Evolutionary conservation across 768 basidiomycete genomes (phyloP).

Genomic region (Mycena capillaripes): DNA sequence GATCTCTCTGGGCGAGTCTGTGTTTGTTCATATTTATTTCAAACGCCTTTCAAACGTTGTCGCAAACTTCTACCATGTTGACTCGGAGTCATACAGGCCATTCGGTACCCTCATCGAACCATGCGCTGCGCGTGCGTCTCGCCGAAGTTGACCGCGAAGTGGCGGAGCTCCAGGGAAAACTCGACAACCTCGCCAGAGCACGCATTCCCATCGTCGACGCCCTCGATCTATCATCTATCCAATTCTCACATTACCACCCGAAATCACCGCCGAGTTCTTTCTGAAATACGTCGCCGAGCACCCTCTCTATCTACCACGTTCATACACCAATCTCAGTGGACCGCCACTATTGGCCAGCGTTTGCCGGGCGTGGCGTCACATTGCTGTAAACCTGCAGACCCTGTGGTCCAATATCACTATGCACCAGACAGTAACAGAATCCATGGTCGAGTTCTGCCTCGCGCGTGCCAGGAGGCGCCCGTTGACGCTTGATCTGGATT

Average conservation of each 20-base stretch:
- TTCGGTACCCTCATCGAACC: too few species aligned
- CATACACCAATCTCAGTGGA: background rate
- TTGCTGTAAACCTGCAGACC: background rate
- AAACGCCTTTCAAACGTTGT: too few species aligned
- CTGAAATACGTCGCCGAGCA: background rate
- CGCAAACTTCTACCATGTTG: too few species aligned
- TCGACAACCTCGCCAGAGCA: background rate
- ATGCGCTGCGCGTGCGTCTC: background rate
- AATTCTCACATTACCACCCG: background rate
- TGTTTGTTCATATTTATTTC: too few species aligned
- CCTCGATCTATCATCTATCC: slow-evolving; percentile 2
- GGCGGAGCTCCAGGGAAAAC: background rate
- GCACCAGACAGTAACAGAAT: background rate
- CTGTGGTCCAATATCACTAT: background rate
- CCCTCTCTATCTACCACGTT: background rate
- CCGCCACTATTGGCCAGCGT: background rate
- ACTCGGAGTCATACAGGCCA: too few species aligned
- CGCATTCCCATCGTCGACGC: background rate
- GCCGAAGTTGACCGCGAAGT: background rate
- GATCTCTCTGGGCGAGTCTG: too few species aligned
- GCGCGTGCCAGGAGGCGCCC: slow-evolving; percentile 1
- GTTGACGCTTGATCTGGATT: too few species aligned
- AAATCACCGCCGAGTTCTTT: slow-evolving; percentile 11
- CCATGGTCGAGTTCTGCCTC: background rate
- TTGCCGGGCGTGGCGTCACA: background rate